Base-by-base conservation (phyloP, 2,329 filamentous ascomycete genomes). In the Beauveria caledonica region DNA sequence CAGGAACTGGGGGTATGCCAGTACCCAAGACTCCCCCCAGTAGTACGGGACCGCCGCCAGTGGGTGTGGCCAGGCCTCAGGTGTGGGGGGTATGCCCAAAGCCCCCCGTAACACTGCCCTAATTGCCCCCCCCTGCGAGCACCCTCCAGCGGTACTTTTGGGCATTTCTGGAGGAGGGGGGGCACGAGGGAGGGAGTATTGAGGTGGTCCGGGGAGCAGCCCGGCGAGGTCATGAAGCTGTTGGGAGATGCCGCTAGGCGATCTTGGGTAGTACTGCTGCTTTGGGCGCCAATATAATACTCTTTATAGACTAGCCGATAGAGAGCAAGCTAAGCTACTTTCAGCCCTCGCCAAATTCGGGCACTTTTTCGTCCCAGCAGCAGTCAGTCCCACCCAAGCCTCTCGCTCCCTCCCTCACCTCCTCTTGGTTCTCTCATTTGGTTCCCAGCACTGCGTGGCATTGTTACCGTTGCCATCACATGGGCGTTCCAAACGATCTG, bases 381-480 rank as follows among this genome's bases (percentile, higher is more conserved):
- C 54, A 25, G 54, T 60, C n/a, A n/a, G n/a, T n/a, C n/a, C 29
- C 29, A 33, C 29, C 29, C 29, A 33, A 33, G 29, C 10, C 29
- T 33, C 29, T 33, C 29, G 29, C 29, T 33, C 29, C 29, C 29
- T 33, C 29, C 29, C 29, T 33, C 29, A 33, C 29, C 13, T 13
- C 13, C 29, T 33, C 29, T 29, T n/a, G n/a, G n/a, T n/a, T n/a
- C 55, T 58, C 60, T 61, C 49, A 19, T 60, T 62, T 52, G 50
- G 62, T 62, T 19, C 48, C 17, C 48, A 49, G 62, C 57, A 63
- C 64, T 65, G 58, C 49, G 51, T 52, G 42, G 49, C 40, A 40
- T 60, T 60, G 58, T 60, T 63, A 60, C 62, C 36, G 58, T 60
- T 40, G 61, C 63, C 42, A 58, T 58, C 54, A 58, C 54, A 58